Evolutionary conservation across 1,284 basidiomycete species (phyloP).

Genomic region (Mycena sp.): DNA sequence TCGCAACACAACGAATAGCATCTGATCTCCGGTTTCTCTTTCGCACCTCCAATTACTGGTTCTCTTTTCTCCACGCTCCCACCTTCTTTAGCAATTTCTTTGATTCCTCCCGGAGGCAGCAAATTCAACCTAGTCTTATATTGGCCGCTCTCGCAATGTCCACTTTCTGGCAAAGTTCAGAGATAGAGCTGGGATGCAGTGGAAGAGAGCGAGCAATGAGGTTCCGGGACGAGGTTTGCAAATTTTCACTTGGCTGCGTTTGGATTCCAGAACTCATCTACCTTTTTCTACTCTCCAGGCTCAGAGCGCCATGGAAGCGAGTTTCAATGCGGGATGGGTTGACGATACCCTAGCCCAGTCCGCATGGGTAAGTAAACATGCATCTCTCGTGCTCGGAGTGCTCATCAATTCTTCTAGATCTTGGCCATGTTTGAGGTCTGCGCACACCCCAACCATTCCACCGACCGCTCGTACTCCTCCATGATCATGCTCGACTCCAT

Average conservation of each 20-base stretch:
- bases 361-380: conserved; percentile 65
- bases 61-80: conserved; percentile 77
- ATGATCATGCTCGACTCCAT: conserved; percentile 72
- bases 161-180: conserved; percentile 75
- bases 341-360: conserved; percentile 77
- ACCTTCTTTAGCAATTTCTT: conserved; percentile 69
- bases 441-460: conserved; percentile 68
- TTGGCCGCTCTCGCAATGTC: conserved; percentile 72
- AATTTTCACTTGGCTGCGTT: neutral
- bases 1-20: conserved; percentile 55
- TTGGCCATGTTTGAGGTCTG: conserved; percentile 77
- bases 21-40: conserved; percentile 73
- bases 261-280: neutral
- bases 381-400: conserved; percentile 12
- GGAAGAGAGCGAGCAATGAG: conserved; percentile 65
- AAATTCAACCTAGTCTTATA: conserved; percentile 74
- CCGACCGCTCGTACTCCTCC: conserved; percentile 62
- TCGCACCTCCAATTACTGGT: conserved; percentile 72
- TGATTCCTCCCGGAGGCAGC: conserved; percentile 59
- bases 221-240: conserved; percentile 56
- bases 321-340: conserved; percentile 73
- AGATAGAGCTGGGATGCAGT: conserved; percentile 55
- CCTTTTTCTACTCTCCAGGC: conserved; percentile 48
- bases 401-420: conserved; percentile 53
- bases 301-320: conserved; percentile 75